Base-by-base conservation (phyloP, 139 green algal genomes). In the Tetradesmus obliquus region DNA sequence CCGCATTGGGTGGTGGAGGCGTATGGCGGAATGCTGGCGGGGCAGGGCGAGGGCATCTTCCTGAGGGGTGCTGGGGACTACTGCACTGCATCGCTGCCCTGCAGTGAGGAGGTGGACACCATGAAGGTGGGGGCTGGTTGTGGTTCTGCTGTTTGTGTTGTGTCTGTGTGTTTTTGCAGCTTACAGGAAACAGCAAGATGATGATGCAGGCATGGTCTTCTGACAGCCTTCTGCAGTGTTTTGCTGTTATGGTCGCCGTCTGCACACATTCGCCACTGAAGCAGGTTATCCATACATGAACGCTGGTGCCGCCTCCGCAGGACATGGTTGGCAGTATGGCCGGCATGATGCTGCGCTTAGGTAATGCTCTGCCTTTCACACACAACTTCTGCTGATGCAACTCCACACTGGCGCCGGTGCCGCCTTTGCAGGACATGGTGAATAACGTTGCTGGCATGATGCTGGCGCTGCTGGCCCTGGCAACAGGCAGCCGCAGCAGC, bases 361-460 rank as follows among this genome's bases (percentile, higher is more conserved):
- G n/a, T n/a, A 12, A 8, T 74, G 5, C 60, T 17, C 10, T 12
- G 60, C 60, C 17, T 9, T 71, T 17, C 15, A 19, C 17, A 71
- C 60, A 71, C 1, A 2, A 20, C 60, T 12, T 20, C 60, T 12
- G 15, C 7, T 12, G 5, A 62, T 12, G 15, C 1, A 3, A 71
- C 7, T 17, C 7, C 5, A 71, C 1, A 12, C 13, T n/a, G 15
- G 15, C n/a, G 66, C 66, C 2, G 3, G 66, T 74, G 66, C n/a
- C 15, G 3, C 57, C 66, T 24, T 24, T n/a, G 66, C 66, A 89
- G 53, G 84, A 89, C 32, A 89, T 89, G 84, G 84, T 89, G 13
- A 62, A 89, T 22, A 89, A 89, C 69, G 32, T 80, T 60, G 84
- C 84, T 22, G 84, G 84, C 17, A 89, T 89, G 84, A 53, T 58